phyloP scores from a whole-genome alignment of 176 grass and related monocot genomes.

The Tillandsia leiboldiana region DNA sequence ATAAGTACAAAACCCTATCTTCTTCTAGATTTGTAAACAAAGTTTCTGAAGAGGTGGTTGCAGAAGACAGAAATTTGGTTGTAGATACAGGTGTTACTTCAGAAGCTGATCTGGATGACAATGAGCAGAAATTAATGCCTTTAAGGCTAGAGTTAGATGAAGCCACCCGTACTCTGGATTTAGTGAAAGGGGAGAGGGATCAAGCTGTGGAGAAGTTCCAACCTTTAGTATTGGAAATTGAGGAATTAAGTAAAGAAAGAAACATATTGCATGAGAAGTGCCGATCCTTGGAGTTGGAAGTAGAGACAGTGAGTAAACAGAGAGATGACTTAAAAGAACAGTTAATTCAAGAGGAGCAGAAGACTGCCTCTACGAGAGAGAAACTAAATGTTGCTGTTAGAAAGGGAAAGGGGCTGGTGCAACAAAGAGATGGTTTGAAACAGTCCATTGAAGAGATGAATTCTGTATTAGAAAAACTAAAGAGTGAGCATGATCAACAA shows the following conservation, averaged over 20 bases:
- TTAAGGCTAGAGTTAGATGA: conserved; percentile 43
- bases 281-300: conserved; percentile 41
- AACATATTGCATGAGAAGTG: conserved; percentile 45
- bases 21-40: conserved; percentile 32
- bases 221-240: conserved; percentile 42
- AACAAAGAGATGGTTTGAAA: conserved; percentile 81
- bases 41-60: conserved; percentile 36
- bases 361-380: conserved; percentile 56
- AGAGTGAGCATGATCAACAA: conserved; percentile 42
- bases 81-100: conserved; percentile 13
- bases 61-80: conserved; percentile 34
- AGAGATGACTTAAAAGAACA: conserved; percentile 55
- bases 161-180: conserved; percentile 28
- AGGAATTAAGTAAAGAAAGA: conserved; percentile 38
- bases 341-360: conserved; percentile 68
- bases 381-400: conserved; percentile 92
- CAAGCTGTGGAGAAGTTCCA: conserved; percentile 41
- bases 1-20: conserved; percentile 37
- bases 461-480: conserved; percentile 38
- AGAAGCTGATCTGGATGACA: conserved; percentile 21
- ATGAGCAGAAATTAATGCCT: conserved; percentile 22
- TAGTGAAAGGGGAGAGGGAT: conserved; percentile 44
- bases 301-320: conserved; percentile 45
- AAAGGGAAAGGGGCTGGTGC: conserved; percentile 89
- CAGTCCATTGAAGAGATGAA: conserved; percentile 64